Percentiles rank a stretch among this genome's conserved stretches.
phyloP scores from a whole-genome alignment of 1,284 basidiomycete genomes.

The Sanghuangporus sanghuang region DNA sequence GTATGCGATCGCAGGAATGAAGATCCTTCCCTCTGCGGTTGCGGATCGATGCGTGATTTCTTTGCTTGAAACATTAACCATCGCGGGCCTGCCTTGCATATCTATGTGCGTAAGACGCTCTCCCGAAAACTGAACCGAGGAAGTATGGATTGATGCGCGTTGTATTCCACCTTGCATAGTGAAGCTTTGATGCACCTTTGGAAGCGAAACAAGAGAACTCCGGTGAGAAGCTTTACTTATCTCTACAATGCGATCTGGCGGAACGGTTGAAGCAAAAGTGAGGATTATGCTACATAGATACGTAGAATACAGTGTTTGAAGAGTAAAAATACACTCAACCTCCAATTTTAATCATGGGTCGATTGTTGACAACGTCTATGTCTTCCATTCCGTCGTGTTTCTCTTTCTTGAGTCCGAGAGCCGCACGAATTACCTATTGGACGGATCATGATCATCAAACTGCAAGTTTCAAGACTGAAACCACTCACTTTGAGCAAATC shows the following conservation, averaged over 20 bases:
- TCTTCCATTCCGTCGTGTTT: conserved; percentile 83
- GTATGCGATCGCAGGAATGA: conserved; percentile 61
- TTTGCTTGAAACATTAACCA: conserved; percentile 80
- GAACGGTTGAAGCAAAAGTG: conserved; percentile 3
- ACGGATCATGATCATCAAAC: background rate
- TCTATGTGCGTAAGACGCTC: conserved; percentile 65
- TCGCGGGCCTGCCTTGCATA: conserved; percentile 58
- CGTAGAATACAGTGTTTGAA: conserved; percentile 22
- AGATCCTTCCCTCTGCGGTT: conserved; percentile 75
- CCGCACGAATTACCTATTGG: conserved; percentile 56
- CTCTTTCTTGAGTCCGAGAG: conserved; percentile 73
- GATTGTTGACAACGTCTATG: conserved; percentile 70
- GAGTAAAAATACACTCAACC: conserved; percentile 53
- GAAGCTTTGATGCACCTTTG: background rate
- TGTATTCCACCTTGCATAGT: background rate
- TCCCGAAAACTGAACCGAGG: background rate
- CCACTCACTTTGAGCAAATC: conserved; percentile 36
- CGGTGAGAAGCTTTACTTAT: background rate
- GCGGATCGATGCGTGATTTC: conserved; percentile 60
- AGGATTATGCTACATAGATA: conserved; percentile 15
- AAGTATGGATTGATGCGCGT: background rate
- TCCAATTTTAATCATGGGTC: conserved; percentile 90
- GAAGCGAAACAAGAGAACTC: background rate
- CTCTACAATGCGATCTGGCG: background rate
- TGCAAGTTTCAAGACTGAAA: background rate